Evolutionary conservation across 441 rosid genomes (phyloP).

Genomic region (Gossypium schwendimanii): DNA sequence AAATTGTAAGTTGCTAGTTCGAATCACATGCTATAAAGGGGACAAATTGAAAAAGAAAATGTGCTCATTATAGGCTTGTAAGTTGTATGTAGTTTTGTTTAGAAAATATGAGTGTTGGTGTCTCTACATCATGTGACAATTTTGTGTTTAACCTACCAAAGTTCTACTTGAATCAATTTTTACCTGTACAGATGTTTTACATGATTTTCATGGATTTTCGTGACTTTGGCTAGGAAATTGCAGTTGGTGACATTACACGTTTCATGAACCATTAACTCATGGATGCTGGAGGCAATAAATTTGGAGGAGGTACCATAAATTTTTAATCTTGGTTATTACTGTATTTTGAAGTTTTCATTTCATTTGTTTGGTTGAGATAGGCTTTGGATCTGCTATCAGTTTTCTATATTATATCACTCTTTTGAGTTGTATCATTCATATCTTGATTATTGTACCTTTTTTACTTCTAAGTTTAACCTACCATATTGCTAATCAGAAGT

Average conservation of each 20-base stretch:
- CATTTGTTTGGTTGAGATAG: not conserved
- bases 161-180: not conserved
- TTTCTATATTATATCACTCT: not conserved
- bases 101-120: not conserved
- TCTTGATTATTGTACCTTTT: not conserved
- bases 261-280: conserved; percentile 31
- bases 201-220: not conserved
- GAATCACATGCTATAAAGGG: not conserved
- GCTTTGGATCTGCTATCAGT: not conserved
- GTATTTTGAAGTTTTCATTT: not conserved
- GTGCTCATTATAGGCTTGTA: not conserved
- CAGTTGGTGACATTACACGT: conserved; percentile 30
- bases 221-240: conserved; percentile 4
- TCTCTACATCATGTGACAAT: not conserved
- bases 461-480: not conserved
- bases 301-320: conserved; percentile 45
- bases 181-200: not conserved
- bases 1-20: conserved; percentile 1
- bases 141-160: not conserved
- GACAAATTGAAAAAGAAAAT: not conserved
- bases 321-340: not conserved
- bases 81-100: not conserved
- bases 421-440: not conserved
- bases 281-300: conserved; percentile 58
- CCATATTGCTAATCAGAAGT: not conserved